Conservation (phyloP, 306 rosid species). For the Citrullus amarus region DNA sequence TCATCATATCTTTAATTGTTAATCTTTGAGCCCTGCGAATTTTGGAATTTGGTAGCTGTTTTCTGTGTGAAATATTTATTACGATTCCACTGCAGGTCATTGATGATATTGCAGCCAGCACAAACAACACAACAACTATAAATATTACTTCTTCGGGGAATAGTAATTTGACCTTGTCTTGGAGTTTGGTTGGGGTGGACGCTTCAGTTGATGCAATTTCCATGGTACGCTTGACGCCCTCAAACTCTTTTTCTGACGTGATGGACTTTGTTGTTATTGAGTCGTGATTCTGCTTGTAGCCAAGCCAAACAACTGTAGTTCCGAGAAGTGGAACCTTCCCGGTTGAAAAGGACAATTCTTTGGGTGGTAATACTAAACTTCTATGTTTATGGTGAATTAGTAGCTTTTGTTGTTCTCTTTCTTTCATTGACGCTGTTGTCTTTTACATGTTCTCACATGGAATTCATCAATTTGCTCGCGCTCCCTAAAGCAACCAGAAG, state of each 20-base stretch:
- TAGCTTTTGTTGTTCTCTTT: constrained; percentile 8
- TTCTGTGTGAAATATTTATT: not conserved
- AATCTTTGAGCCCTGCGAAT: not conserved
- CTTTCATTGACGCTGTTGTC: constrained; percentile 7
- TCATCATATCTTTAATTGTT: not conserved
- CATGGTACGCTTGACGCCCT: not conserved
- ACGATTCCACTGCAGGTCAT: not conserved
- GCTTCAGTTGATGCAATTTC: not conserved
- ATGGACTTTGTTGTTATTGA: not conserved
- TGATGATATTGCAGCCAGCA: constrained; percentile 2
- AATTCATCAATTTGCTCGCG: constrained; percentile 27
- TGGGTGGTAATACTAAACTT: constrained; percentile 27
- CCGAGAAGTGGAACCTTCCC: constrained; percentile 30
- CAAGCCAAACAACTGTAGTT: constrained; percentile 28
- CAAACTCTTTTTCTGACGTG: not conserved
- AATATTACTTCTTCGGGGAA: not conserved
- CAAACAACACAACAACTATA: not conserved
- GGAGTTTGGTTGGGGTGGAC: not conserved
- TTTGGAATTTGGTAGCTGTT: not conserved
- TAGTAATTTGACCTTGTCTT: not conserved
- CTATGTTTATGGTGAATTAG: constrained; percentile 5
- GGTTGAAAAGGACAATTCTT: constrained; percentile 24
- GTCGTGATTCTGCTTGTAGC: constrained; percentile 14
- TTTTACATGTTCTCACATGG: constrained; percentile 31
- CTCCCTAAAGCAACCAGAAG: constrained; percentile 33